Evolutionary conservation across 1,284 basidiomycete species (phyloP).

Genomic region (Rhizopogon parksii): DNA sequence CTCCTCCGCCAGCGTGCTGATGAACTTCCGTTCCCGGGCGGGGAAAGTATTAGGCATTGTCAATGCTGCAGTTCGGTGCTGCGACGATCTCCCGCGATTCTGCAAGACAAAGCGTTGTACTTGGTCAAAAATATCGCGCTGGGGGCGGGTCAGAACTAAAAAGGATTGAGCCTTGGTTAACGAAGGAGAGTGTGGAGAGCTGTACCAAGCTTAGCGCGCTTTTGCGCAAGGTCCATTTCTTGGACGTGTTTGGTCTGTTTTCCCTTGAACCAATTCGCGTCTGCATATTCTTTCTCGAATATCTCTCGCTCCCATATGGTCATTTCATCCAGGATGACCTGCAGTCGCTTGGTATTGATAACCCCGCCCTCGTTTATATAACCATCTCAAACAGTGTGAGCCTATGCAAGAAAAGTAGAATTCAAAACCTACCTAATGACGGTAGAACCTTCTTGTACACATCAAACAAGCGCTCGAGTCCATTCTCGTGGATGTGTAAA

Average conservation of each 20-base stretch:
- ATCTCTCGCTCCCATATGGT: conserved; percentile 80
- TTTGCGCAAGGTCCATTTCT: conserved; percentile 47
- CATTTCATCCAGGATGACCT: conserved; percentile 87
- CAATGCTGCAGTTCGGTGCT: conserved; percentile 35
- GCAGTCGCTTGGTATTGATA: conserved; percentile 77
- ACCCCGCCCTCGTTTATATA: conserved; percentile 90
- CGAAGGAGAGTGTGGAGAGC: conserved; percentile 7
- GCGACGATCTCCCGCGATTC: conserved; percentile 34
- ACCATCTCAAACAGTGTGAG: conserved; percentile 50
- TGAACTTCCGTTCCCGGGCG: conserved; percentile 72
- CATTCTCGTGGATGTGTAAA: conserved; percentile 96
- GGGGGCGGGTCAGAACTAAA: conserved; percentile 64
- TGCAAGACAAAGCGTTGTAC: conserved; percentile 70
- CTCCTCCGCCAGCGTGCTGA: conserved; percentile 67
- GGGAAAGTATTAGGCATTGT: conserved; percentile 72
- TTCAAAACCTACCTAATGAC: conserved; percentile 51
- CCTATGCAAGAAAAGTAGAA: neutral
- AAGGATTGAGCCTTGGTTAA: neutral
- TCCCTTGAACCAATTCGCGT: conserved; percentile 85
- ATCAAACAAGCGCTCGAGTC: conserved; percentile 85
- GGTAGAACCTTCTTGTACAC: conserved; percentile 93
- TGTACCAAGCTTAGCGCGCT: conserved; percentile 47
- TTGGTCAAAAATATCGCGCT: conserved; percentile 70
- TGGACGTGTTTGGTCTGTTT: conserved; percentile 73
- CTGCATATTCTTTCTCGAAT: conserved; percentile 87